Evolutionary conservation across 2,329 filamentous ascomycete genomes (phyloP).

Genomic region (Colletotrichum sidae): DNA sequence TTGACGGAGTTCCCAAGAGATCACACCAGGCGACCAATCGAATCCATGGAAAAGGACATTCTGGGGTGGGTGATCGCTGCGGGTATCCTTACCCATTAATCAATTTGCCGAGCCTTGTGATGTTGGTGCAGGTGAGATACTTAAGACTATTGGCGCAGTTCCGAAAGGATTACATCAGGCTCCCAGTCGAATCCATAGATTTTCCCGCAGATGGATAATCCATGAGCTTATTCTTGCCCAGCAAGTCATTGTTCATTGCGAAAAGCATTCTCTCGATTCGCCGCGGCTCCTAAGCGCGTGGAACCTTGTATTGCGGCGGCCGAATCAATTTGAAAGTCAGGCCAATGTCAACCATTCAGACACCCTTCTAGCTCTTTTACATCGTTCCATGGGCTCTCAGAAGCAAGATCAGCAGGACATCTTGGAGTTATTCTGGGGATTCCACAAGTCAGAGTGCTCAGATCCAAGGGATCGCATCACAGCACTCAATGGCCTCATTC

Average conservation of each 20-base stretch:
- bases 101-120: no score
- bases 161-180: no score
- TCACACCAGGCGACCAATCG: no score
- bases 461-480: background rate
- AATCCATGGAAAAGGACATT: no score
- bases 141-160: no score
- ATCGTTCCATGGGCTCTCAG: background rate
- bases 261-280: background rate
- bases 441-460: background rate
- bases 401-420: background rate
- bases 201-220: background rate
- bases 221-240: background rate
- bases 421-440: background rate
- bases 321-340: no score
- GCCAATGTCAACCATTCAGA: background rate
- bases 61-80: no score
- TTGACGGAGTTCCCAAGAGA: no score
- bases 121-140: no score
- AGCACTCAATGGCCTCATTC: background rate
- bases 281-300: background rate
- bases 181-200: background rate
- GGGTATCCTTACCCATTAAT: no score
- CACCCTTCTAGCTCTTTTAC: background rate
- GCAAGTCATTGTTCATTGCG: background rate
- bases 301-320: no score